Evolutionary conservation across 495 filamentous ascomycete species (phyloP).

Genomic region (Barbatosphaeria neglecta): DNA sequence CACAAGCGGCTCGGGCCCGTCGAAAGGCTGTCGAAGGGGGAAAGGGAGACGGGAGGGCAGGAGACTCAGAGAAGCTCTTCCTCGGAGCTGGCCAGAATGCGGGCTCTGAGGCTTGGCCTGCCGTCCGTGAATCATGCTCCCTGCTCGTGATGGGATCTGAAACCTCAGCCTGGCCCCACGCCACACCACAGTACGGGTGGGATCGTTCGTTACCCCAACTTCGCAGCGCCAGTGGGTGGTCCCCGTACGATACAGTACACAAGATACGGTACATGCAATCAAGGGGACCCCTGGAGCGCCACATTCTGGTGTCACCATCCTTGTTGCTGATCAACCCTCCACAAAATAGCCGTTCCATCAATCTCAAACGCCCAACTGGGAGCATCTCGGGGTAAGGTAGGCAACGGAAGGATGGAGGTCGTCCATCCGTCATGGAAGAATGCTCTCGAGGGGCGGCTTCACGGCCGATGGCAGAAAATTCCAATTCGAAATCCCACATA

Average conservation of each 20-base stretch:
- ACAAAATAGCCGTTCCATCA: slow-evolving; percentile 32
- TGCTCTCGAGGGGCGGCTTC: not conserved
- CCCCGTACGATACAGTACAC: too few species aligned
- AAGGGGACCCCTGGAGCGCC: not conserved
- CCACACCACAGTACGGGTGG: not conserved
- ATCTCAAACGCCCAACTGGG: slow-evolving; percentile 23
- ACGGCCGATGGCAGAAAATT: not conserved
- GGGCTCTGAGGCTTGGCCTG: too few species aligned
- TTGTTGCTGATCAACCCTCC: slow-evolving; percentile 36
- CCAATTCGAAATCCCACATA: not conserved
- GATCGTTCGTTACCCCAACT: not conserved
- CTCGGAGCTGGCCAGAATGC: not conserved
- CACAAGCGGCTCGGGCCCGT: too few species aligned
- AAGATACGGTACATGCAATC: too few species aligned
- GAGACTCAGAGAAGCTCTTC: not conserved
- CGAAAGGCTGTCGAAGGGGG: too few species aligned
- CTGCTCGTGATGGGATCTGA: not conserved
- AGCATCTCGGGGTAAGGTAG: not conserved
- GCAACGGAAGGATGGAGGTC: not conserved
- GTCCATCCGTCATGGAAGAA: not conserved
- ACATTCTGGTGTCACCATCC: slow-evolving; percentile 19
- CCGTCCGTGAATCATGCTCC: not conserved
- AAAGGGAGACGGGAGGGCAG: too few species aligned
- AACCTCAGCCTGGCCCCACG: not conserved
- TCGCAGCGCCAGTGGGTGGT: not conserved